Conservation (phyloP, 352 stramenopile species). For the Halophytophthora polymorphica region DNA sequence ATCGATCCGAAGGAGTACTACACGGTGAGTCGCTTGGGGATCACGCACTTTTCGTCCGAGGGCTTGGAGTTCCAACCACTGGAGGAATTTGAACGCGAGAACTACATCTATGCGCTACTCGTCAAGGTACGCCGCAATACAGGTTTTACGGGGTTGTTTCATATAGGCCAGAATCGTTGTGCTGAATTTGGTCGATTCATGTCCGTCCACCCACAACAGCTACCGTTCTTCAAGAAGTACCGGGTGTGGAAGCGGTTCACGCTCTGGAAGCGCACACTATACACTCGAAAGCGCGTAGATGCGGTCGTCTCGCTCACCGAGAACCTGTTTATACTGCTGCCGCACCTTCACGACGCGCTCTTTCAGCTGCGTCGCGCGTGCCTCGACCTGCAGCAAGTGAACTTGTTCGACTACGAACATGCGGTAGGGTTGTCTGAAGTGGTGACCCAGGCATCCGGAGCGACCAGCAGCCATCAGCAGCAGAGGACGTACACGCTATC, state of each 20-base stretch:
- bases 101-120: slow-evolving; percentile 84
- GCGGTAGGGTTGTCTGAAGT: slow-evolving; percentile 7
- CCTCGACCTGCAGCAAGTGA: slow-evolving; percentile 38
- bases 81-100: slow-evolving; percentile 89
- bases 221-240: slow-evolving; percentile 91
- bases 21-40: slow-evolving; percentile 83
- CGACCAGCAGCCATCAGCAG: slow-evolving; percentile 4
- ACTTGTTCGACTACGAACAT: slow-evolving; percentile 31
- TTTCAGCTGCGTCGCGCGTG: slow-evolving; percentile 66
- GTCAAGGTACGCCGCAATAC: slow-evolving; percentile 43
- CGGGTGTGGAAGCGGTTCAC: slow-evolving; percentile 89
- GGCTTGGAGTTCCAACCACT: slow-evolving; percentile 88
- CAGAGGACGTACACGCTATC: slow-evolving; percentile 72
- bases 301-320: slow-evolving; percentile 50
- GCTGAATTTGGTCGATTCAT: not conserved
- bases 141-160: not conserved
- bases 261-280: slow-evolving; percentile 83
- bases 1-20: slow-evolving; percentile 87
- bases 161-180: not conserved
- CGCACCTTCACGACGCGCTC: slow-evolving; percentile 77
- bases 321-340: slow-evolving; percentile 87
- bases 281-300: slow-evolving; percentile 34
- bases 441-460: not conserved
- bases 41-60: slow-evolving; percentile 84
- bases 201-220: slow-evolving; percentile 18